Evolutionary conservation across 139 green algal genomes (phyloP), one percentile per base, ranked within the genome.

Genomic region (Chlorokybus atmophyticus): DNA sequence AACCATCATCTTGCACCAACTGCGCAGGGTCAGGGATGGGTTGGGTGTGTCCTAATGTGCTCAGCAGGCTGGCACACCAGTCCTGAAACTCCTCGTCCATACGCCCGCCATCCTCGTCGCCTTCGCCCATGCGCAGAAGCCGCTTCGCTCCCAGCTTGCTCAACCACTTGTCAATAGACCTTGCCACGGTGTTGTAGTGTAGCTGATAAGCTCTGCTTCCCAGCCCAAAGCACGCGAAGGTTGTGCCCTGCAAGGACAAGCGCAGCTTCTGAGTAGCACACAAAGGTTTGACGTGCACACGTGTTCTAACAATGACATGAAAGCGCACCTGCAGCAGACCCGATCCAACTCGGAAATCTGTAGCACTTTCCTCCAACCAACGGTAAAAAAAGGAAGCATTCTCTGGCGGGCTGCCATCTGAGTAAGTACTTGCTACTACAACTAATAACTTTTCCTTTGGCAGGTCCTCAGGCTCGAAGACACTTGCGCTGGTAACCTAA

Each of bases 11-110:
- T 10, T 44, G 10, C 35, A 10, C 35, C 35, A 44, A 44, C 35
- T 44, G 35, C 35, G 10, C 10, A 10, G 10, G 10, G 10, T 44
- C 35, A 10, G 35, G 10, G 10, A 44, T 44, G 35, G 35, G 10
- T 14, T 21, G 10, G 10, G 14, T 44, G 35, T 44, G 35, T 10
- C 35, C 10, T 44, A 44, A 44, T 14, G 35, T 14, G 10, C 10
- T 14, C 35, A 44, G 35, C 35, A 44, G 10, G 10, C 10, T 14
- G 35, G 35, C 35, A 21, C 14, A 14, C 35, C 35, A 44, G 35
- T 8, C 47, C 10, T 55, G 10, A 29, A 48, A 48, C 14, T 8
- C 47, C 47, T 55, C 47, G 10, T 55, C 47, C 10, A 48, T 32
- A 10, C 10, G 8, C 47, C 25, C 47, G 10, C 29, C 10, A 10